Evolutionary conservation across 2,329 filamentous ascomycete genomes (phyloP).

Genomic region (Geosmithia putterillii): DNA sequence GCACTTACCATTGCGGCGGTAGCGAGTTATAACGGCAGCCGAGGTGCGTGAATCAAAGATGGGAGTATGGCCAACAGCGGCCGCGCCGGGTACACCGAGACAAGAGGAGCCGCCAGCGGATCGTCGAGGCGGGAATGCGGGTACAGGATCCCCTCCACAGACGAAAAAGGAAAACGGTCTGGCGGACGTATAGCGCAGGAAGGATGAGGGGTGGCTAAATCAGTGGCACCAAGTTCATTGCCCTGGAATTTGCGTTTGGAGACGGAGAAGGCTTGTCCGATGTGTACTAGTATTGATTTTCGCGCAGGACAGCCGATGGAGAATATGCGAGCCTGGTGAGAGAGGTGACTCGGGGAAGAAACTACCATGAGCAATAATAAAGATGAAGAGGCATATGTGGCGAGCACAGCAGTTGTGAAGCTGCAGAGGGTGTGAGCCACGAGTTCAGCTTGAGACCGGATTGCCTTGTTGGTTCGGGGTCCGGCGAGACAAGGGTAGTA

Average conservation of each 20-base stretch:
- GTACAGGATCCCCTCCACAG: conserved; percentile 4
- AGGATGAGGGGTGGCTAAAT: conserved; percentile 14
- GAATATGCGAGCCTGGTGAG: neutral
- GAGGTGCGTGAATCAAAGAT: conserved; percentile 16
- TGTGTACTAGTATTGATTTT: neutral
- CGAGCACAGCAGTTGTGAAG: neutral
- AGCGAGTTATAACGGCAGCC: conserved; percentile 18
- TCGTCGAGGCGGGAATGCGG: conserved; percentile 8
- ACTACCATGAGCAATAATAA: neutral
- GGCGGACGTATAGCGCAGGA: conserved; percentile 14
- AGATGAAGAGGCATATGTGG: neutral
- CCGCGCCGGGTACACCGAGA: conserved; percentile 19
- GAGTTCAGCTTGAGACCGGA: neutral
- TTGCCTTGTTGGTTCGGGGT: neutral
- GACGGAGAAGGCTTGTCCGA: neutral
- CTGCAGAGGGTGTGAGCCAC: neutral
- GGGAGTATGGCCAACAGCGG: conserved; percentile 22
- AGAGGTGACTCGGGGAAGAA: neutral
- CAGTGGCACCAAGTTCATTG: conserved; percentile 17
- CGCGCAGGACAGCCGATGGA: neutral
- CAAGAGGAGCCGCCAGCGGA: conserved; percentile 18
- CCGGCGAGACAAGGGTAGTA: neutral
- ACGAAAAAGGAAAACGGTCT: neutral
- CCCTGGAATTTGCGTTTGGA: neutral
- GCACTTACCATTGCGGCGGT: conserved; percentile 36